phyloP scores from a whole-genome alignment of 2,329 filamentous ascomycete species.

The Cercospora sp. region DNA sequence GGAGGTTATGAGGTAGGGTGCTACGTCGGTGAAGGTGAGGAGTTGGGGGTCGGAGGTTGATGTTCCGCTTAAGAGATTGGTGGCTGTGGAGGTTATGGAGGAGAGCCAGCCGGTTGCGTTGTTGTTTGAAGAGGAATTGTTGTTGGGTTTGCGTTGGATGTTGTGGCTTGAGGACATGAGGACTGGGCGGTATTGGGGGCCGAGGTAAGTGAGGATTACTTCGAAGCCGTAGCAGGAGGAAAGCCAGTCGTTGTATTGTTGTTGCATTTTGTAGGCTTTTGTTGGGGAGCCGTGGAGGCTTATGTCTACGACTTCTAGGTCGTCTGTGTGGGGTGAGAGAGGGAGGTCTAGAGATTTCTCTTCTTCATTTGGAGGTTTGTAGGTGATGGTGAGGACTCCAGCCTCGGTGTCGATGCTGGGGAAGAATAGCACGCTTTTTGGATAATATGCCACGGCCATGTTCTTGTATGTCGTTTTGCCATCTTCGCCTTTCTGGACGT shows the following conservation, averaged over 20 bases:
- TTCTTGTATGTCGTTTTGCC: slow-evolving; percentile 39
- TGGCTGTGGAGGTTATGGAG: slow-evolving; percentile 30
- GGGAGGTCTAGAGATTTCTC: slow-evolving; percentile 42
- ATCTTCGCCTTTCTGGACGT: slow-evolving; percentile 39
- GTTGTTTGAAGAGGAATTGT: background rate
- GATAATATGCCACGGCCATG: slow-evolving; percentile 45
- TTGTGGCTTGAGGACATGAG: slow-evolving; percentile 39
- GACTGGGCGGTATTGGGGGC: slow-evolving; percentile 44
- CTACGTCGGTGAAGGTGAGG: slow-evolving; percentile 71
- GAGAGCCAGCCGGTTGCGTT: slow-evolving; percentile 37
- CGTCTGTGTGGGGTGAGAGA: slow-evolving; percentile 41
- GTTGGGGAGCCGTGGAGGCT: slow-evolving; percentile 48
- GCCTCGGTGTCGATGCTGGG: slow-evolving; percentile 40
- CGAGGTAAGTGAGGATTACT: slow-evolving; percentile 48
- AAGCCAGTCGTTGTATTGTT: slow-evolving; percentile 47
- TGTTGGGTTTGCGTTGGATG: slow-evolving; percentile 11
- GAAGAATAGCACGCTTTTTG: slow-evolving; percentile 46
- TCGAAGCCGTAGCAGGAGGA: slow-evolving; percentile 46
- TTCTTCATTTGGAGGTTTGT: slow-evolving; percentile 38
- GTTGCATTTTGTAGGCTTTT: slow-evolving; percentile 46
- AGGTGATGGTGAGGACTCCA: slow-evolving; percentile 42
- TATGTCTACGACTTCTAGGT: slow-evolving; percentile 43
- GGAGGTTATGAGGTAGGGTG: slow-evolving; percentile 72
- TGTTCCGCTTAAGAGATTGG: slow-evolving; percentile 21
- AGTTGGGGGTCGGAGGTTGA: slow-evolving; percentile 31